phyloP scores from a whole-genome alignment of 192 early-diverging fungal species.

The Neocallimastix lanati region DNA sequence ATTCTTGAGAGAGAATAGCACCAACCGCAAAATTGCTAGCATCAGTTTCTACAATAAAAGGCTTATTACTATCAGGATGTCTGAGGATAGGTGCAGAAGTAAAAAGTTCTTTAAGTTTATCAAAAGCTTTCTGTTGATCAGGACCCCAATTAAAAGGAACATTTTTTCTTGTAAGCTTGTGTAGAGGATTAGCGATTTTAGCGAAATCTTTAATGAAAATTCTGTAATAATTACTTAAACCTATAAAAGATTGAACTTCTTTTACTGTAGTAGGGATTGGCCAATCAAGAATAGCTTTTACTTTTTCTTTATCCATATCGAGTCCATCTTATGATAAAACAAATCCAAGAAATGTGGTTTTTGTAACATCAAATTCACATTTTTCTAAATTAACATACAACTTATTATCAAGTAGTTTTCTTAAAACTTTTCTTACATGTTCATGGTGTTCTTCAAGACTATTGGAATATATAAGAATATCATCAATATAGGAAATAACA shows the following conservation, averaged over 20 bases:
- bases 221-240: conserved; percentile 13
- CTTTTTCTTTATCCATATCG: conserved; percentile 10
- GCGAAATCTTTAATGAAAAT: conserved; percentile 9
- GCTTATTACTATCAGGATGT: conserved; percentile 8
- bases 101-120: conserved; percentile 8
- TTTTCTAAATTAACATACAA: conserved; percentile 17
- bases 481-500: neutral
- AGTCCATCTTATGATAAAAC: conserved; percentile 14
- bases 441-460: neutral
- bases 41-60: conserved; percentile 8
- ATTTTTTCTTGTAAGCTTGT: conserved; percentile 2
- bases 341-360: conserved; percentile 6
- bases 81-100: conserved; percentile 12
- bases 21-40: too few relatives aligned
- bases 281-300: conserved; percentile 9
- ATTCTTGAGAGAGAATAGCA: too few relatives aligned
- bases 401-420: conserved; percentile 5
- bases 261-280: conserved; percentile 3
- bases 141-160: conserved; percentile 1
- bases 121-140: conserved; percentile 6
- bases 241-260: conserved; percentile 6
- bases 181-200: conserved; percentile 6
- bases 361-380: conserved; percentile 7
- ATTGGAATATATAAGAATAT: conserved; percentile 6
- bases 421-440: conserved; percentile 11